Evolutionary conservation across 2,329 filamentous ascomycete species (phyloP).

Genomic region (Chlorencoelia australis): DNA sequence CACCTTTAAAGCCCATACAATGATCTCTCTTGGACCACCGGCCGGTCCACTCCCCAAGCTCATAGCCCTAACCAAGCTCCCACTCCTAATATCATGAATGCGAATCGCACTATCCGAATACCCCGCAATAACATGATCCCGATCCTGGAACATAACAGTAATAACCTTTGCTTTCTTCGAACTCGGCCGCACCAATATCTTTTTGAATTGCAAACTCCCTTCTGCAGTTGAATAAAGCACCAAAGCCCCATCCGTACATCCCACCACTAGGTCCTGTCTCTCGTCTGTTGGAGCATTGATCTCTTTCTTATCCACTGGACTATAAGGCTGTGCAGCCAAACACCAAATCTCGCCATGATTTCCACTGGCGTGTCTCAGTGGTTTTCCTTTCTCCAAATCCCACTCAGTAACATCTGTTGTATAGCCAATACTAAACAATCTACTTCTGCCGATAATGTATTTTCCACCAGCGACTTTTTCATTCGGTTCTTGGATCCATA

Average conservation of each 20-base stretch:
- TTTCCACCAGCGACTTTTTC: constrained; percentile 52
- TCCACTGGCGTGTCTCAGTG: constrained; percentile 74
- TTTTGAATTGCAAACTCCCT: constrained; percentile 70
- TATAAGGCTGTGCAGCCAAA: constrained; percentile 68
- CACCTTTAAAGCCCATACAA: constrained; percentile 90
- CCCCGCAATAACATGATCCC: constrained; percentile 73
- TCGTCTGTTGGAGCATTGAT: constrained; percentile 27
- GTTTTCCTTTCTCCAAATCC: constrained; percentile 72
- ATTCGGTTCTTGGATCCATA: constrained; percentile 82
- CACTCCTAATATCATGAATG: constrained; percentile 75
- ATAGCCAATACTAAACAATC: constrained; percentile 93
- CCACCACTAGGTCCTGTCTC: constrained; percentile 63
- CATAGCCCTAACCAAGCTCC: constrained; percentile 68
- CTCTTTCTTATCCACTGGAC: constrained; percentile 13
- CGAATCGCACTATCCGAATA: constrained; percentile 97
- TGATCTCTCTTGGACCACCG: constrained; percentile 71
- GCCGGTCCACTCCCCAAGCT: constrained; percentile 70
- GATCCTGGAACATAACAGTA: constrained; percentile 81
- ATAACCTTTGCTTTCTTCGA: constrained; percentile 82
- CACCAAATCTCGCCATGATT: constrained; percentile 98
- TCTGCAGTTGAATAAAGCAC: constrained; percentile 81
- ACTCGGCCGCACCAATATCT: constrained; percentile 63
- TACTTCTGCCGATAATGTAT: constrained; percentile 57
- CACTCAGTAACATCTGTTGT: constrained; percentile 90
- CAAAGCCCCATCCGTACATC: constrained; percentile 85